phyloP scores from a whole-genome alignment of 75 land plant species.

The Picea sitchensis region DNA sequence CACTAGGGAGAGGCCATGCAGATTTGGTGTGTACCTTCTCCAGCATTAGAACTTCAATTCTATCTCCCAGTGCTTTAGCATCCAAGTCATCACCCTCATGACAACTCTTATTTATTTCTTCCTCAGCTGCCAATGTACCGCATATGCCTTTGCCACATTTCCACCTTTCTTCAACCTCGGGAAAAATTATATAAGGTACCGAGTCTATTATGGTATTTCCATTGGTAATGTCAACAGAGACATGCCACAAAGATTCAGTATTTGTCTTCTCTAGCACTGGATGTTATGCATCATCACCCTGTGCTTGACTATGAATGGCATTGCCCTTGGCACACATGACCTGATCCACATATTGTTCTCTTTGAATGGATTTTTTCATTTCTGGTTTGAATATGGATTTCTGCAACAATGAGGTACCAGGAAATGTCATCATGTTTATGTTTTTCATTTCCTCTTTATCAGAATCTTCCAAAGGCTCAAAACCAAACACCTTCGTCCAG shows the following conservation, averaged over 20 bases:
- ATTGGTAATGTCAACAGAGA: background rate
- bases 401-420: slow-evolving; percentile 73
- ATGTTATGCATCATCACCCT: no score
- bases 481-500: slow-evolving; percentile 87
- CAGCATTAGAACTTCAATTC: no score
- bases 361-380: no score
- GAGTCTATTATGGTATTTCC: background rate
- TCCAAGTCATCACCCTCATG: no score
- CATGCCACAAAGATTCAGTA: no score
- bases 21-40: no score
- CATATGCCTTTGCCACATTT: background rate
- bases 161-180: background rate
- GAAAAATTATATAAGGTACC: background rate
- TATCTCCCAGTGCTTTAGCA: no score
- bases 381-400: slow-evolving; percentile 27
- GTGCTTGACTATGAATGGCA: no score
- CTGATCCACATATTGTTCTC: no score
- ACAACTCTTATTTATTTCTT: background rate
- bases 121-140: background rate
- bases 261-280: no score
- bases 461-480: slow-evolving; percentile 42
- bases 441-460: slow-evolving; percentile 46
- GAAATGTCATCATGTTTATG: slow-evolving; percentile 83
- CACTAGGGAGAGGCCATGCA: background rate
- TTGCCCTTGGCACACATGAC: no score